Base-by-base conservation (phyloP, 1,139 yeast genomes). In the Taphrina deformans region DNA sequence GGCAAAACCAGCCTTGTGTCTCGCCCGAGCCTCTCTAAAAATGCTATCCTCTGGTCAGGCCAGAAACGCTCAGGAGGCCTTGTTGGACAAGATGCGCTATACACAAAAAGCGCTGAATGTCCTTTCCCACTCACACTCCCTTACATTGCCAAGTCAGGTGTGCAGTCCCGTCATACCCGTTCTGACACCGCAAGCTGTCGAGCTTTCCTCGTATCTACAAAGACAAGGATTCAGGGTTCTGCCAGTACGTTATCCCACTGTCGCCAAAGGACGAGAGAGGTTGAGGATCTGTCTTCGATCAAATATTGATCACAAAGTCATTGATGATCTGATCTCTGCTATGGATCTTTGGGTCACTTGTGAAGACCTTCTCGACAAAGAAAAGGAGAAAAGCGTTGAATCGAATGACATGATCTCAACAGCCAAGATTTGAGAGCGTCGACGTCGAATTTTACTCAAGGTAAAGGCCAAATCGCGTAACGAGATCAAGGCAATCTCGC, bases 191-290 rank as follows among this genome's bases (percentile, higher is more conserved):
- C 55, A 66, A 4, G 72, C 74, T 1, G 63, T 72, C 16, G 55
- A 66, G 6, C 66, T 72, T 10, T 72, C 74, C 7, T 24, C 24
- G 1, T 63, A 61, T 18, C 70, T 73, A 50, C 72, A 70, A 41
- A 45, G 33, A 7, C 53, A 60, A 10, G 74, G 74, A 2, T 46
- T 70, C 16, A 65, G 71, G 55, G 72, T 72, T 12, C 63, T 74
- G 46, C 72, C 74, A 1, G 72, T 72, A 16, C 73, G 72, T 9
- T 70, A 68, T 51, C 74, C 74, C 1, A 72, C 74, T 0, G 74
- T 72, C 1, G 74, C 74, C 7, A 66, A 67, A 33, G 74, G 74
- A 3, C 65, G 66, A 24, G 74, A 72, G 53, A 46, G 74, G 35
- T 65, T 72, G 1, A 63, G 74, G 21, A 66, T 72, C 6, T 72